A percentile compares a stretch with the other conserved stretches of the same genome.
phyloP scores from a whole-genome alignment of 768 basidiomycete genomes.

The Pulveroboletus sp. region DNA sequence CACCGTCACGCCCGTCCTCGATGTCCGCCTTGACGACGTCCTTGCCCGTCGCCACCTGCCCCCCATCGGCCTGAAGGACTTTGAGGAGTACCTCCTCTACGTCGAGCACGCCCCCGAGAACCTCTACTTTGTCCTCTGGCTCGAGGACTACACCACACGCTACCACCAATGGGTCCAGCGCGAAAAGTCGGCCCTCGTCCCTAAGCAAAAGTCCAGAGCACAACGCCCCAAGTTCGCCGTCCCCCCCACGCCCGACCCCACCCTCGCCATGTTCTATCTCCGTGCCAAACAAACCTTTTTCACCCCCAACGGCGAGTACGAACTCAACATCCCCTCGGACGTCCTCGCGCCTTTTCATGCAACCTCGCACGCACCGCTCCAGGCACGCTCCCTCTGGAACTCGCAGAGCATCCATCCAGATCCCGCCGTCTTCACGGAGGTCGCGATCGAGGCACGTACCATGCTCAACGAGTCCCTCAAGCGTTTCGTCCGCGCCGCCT shows the following conservation, averaged over 20 bases:
- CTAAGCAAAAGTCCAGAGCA: slow-evolving; percentile 33
- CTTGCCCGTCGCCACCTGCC: slow-evolving; percentile 74
- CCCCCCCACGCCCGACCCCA: slow-evolving; percentile 41
- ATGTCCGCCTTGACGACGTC: slow-evolving; percentile 70
- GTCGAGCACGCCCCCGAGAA: slow-evolving; percentile 75
- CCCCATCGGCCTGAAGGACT: slow-evolving; percentile 72
- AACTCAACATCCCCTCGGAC: slow-evolving; percentile 65
- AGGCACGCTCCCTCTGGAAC: slow-evolving; percentile 20
- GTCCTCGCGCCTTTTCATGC: slow-evolving; percentile 58
- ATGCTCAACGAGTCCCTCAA: slow-evolving; percentile 62
- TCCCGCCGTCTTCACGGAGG: slow-evolving; percentile 57
- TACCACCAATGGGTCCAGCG: slow-evolving; percentile 40
- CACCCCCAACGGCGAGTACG: slow-evolving; percentile 65
- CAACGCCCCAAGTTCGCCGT: slow-evolving; percentile 27
- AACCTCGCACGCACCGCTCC: slow-evolving; percentile 33
- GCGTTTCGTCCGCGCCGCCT: slow-evolving; percentile 65
- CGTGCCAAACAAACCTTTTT: slow-evolving; percentile 82
- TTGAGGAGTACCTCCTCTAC: slow-evolving; percentile 79
- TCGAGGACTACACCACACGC: slow-evolving; percentile 62
- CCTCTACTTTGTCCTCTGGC: slow-evolving; percentile 81
- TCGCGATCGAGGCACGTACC: slow-evolving; percentile 52
- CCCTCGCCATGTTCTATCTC: slow-evolving; percentile 70
- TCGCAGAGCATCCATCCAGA: slow-evolving; percentile 50
- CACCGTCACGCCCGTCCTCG: slow-evolving; percentile 61
- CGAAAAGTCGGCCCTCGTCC: slow-evolving; percentile 22